Conservation (phyloP, 2,329 filamentous ascomycete species). For the Aschersonia sp. region DNA sequence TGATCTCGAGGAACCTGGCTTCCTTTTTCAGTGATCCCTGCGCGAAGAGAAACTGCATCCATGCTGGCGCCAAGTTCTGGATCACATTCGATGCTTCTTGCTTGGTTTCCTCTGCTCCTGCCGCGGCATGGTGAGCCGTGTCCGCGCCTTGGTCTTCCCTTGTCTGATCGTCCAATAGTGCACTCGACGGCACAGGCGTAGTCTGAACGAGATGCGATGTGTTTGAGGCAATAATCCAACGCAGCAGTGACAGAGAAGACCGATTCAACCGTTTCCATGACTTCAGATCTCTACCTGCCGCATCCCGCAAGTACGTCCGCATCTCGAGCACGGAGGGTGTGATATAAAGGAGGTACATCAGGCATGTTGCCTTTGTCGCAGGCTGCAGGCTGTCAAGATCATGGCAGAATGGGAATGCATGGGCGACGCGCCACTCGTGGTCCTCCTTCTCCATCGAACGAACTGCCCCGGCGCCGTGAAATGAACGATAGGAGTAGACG, state of each 20-base stretch:
- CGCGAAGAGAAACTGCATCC: constrained; percentile 73
- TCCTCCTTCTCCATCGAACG: no score
- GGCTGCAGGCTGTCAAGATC: constrained; percentile 10
- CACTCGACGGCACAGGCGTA: background rate
- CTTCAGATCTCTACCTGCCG: constrained; percentile 23
- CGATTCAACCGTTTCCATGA: constrained; percentile 43
- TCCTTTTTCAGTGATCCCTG: constrained; percentile 87
- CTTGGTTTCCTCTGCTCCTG: no score
- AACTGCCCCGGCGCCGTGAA: no score
- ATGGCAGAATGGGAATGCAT: constrained; percentile 10
- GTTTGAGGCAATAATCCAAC: constrained; percentile 87
- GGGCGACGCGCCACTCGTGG: background rate
- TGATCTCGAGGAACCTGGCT: constrained; percentile 51
- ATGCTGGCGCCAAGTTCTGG: constrained; percentile 16
- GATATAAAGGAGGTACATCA: constrained; percentile 36
- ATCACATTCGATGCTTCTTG: background rate
- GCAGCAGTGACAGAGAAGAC: constrained; percentile 52
- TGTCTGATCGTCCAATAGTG: background rate
- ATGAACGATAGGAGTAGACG: no score
- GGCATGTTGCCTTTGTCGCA: constrained; percentile 4
- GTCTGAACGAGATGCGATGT: constrained; percentile 75
- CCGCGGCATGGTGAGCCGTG: no score
- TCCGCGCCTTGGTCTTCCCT: no score
- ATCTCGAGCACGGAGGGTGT: constrained; percentile 50
- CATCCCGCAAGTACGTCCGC: constrained; percentile 28